phyloP scores from a whole-genome alignment of 2,329 filamentous ascomycete genomes.

The Coniochaeta sp. region DNA sequence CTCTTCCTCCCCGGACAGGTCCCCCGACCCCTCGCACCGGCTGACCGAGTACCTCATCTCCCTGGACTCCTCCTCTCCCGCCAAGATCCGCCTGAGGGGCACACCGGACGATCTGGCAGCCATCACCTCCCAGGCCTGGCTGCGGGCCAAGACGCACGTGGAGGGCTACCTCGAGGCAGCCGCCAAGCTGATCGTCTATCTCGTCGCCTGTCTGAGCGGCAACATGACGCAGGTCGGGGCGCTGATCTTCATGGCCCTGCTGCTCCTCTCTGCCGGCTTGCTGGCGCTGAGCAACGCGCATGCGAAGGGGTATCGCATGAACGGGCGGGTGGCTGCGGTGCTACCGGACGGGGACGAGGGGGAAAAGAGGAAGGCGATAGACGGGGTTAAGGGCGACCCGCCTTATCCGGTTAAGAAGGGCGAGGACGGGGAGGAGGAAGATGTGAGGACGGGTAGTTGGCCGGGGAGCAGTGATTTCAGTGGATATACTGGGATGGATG shows the following conservation, averaged over 20 bases:
- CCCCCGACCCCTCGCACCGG: constrained; percentile 11
- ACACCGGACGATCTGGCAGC: constrained; percentile 48
- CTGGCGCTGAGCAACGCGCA: constrained; percentile 46
- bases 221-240: constrained; percentile 47
- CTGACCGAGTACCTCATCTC: constrained; percentile 42
- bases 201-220: constrained; percentile 45
- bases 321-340: constrained; percentile 37
- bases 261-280: constrained; percentile 44
- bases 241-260: constrained; percentile 39
- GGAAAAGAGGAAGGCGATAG: neutral
- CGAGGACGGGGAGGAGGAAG: neutral
- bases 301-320: constrained; percentile 38
- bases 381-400: neutral
- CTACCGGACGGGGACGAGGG: constrained; percentile 8
- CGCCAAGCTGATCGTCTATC: constrained; percentile 50
- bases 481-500: constrained; percentile 7
- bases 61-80: constrained; percentile 33
- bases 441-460: neutral
- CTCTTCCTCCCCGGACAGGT: neutral
- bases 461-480: constrained; percentile 5
- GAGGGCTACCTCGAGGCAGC: constrained; percentile 44
- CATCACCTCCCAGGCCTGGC: constrained; percentile 49
- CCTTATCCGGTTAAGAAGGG: neutral
- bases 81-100: constrained; percentile 44
- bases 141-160: constrained; percentile 39